phyloP scores from a whole-genome alignment of 2,329 filamentous ascomycete species.

The Alternaria sp. region DNA sequence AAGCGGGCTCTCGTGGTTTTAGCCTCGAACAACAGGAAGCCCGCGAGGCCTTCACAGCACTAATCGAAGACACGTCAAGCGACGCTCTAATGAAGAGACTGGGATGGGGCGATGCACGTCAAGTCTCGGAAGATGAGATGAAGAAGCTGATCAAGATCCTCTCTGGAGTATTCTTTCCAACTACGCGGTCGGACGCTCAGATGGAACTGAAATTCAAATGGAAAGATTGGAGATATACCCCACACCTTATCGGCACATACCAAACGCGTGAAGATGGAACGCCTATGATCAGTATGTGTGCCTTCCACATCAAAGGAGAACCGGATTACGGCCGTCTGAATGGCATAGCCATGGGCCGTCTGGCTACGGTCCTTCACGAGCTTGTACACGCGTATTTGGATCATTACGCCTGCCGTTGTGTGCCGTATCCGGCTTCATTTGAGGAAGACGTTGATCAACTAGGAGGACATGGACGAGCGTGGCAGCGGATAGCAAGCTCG shows the following conservation, averaged over 20 bases:
- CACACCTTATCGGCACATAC: background rate
- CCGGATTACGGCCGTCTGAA: background rate
- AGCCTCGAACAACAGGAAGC: background rate
- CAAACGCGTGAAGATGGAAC: background rate
- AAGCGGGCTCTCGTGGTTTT: background rate
- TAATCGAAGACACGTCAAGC: background rate
- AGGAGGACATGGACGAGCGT: background rate
- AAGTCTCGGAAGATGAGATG: background rate
- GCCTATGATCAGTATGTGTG: background rate
- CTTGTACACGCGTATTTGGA: background rate
- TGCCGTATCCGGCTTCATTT: rapidly evolving
- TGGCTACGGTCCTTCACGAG: background rate
- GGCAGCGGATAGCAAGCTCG: background rate
- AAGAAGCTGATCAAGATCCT: background rate
- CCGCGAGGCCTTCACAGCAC: rapidly evolving
- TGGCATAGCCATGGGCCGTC: background rate
- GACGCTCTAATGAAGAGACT: background rate
- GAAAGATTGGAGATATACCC: background rate
- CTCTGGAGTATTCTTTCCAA: background rate
- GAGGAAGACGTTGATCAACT: background rate
- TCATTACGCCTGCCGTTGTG: background rate
- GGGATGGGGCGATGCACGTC: rapidly evolving
- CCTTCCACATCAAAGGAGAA: background rate
- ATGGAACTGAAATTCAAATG: background rate
- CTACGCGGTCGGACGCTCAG: background rate